A percentile compares a stretch with the other conserved stretches of the same genome.
Evolutionary conservation across 495 filamentous ascomycete species (phyloP).

Genomic region (Daldinia bambusicola): DNA sequence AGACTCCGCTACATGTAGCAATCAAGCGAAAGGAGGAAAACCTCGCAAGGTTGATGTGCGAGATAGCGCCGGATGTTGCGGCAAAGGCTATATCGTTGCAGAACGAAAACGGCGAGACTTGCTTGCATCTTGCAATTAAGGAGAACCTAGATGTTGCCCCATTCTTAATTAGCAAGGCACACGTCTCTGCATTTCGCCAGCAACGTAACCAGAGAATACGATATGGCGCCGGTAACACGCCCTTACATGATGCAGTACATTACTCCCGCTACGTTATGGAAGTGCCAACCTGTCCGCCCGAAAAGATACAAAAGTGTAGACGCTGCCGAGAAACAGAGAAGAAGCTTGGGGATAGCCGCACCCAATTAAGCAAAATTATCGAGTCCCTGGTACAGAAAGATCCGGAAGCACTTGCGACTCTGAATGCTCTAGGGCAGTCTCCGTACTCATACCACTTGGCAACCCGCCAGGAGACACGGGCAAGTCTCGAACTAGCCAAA

Average conservation of each 20-base stretch:
- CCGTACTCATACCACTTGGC: conserved; percentile 24
- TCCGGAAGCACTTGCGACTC: conserved; percentile 22
- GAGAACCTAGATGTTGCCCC: conserved; percentile 20
- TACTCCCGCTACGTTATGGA: conserved; percentile 23
- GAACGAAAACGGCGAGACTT: conserved; percentile 29
- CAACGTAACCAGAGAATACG: conserved; percentile 23
- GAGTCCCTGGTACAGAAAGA: conserved; percentile 25
- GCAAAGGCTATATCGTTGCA: conserved; percentile 28
- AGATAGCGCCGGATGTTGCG: conserved; percentile 19
- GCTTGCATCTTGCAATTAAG: conserved; percentile 25
- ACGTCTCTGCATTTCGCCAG: conserved; percentile 14
- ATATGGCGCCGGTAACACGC: conserved; percentile 20
- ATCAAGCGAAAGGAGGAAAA: conserved; percentile 25
- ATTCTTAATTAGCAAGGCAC: conserved; percentile 20
- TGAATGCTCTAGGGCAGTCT: conserved; percentile 25
- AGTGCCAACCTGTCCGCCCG: conserved; percentile 16
- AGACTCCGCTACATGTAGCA: conserved; percentile 26
- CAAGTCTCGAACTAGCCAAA: conserved; percentile 13
- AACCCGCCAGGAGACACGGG: conserved; percentile 13
- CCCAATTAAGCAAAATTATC: conserved; percentile 10
- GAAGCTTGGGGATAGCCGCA: conserved; percentile 14
- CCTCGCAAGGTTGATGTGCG: conserved; percentile 27
- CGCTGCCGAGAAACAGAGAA: conserved; percentile 20
- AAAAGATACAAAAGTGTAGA: conserved; percentile 21
- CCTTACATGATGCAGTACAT: conserved; percentile 25